These are phyloP conservation scores for Dothideomycetes sp. DNA, from an alignment of 2,329 filamentous ascomycete species.

Conservation along the genomic window DNA sequence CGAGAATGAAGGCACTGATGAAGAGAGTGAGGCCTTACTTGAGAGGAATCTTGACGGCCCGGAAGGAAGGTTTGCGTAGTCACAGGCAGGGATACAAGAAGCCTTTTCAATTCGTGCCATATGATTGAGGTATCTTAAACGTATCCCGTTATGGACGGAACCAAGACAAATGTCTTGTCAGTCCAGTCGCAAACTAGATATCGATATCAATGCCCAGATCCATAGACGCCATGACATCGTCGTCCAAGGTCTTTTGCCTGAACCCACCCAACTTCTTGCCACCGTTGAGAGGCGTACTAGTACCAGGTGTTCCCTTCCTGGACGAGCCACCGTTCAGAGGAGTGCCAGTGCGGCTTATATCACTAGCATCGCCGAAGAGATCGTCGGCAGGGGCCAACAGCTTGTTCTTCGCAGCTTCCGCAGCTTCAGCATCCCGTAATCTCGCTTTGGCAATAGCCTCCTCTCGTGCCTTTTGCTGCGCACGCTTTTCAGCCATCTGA, in stretches of 20 bases:
- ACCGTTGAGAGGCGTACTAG: conserved; percentile 11
- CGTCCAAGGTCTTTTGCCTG: conserved; percentile 68
- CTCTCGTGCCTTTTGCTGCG: conserved; percentile 34
- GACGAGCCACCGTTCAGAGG: conserved; percentile 35
- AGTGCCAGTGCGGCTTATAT: conserved; percentile 36
- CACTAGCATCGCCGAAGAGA: conserved; percentile 34
- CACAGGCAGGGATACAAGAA: no score
- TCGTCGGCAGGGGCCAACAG: conserved; percentile 28
- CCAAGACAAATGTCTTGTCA: no score
- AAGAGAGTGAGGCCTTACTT: not conserved
- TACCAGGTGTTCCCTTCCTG: conserved; percentile 24
- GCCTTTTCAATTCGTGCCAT: no score
- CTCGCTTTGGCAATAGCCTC: conserved; percentile 40
- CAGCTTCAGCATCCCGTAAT: conserved; percentile 29
- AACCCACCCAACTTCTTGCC: conserved; percentile 41
- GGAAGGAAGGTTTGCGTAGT: not conserved
- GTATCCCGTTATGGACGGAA: not conserved
- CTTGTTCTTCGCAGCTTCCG: conserved; percentile 18
- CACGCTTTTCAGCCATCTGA: conserved; percentile 60
- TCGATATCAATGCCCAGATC: conserved; percentile 90
- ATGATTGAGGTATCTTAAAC: no score
- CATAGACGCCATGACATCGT: conserved; percentile 81
- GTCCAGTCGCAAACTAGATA: conserved; percentile 49
- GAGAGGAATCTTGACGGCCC: not conserved
- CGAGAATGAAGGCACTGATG: not conserved